These are phyloP conservation scores for Colletotrichum abscissum DNA, from an alignment of 2,329 filamentous ascomycete species.

Conservation along the genomic window DNA sequence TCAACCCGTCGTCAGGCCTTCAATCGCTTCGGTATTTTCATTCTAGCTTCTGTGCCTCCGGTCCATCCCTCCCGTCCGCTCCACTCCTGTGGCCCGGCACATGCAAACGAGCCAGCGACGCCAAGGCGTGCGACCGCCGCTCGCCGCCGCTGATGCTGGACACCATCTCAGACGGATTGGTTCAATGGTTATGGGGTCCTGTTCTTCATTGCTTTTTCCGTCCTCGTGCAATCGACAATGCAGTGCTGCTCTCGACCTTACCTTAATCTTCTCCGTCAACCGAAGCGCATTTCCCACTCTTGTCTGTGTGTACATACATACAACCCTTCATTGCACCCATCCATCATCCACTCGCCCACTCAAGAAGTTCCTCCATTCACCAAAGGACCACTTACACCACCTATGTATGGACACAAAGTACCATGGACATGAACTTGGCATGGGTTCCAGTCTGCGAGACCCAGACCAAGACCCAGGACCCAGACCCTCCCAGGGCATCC, in stretches of 20 bases:
- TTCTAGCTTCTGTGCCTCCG: constrained; percentile 30
- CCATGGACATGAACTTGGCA: constrained; percentile 3
- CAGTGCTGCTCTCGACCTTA: neutral
- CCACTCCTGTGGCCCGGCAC: constrained; percentile 27
- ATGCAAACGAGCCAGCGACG: constrained; percentile 22
- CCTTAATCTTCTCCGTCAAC: constrained; percentile 5
- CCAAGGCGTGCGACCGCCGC: constrained; percentile 28
- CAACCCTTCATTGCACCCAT: neutral
- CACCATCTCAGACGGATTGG: neutral
- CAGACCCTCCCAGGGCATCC: constrained; percentile 22
- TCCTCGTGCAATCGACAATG: neutral
- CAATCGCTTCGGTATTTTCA: constrained; percentile 23
- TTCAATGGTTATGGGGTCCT: neutral
- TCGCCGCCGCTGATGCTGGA: constrained; percentile 11
- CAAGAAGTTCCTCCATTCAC: neutral
- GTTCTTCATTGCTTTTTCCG: neutral
- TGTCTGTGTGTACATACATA: neutral
- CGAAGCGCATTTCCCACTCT: neutral
- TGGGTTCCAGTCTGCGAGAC: constrained; percentile 3
- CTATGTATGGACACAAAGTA: neutral
- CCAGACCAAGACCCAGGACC: constrained; percentile 6
- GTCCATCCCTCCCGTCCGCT: constrained; percentile 35
- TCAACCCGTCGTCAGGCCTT: neutral
- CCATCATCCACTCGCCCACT: neutral
- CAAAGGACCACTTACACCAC: neutral